Conservation (phyloP, 1,284 basidiomycete species). For the Malassezia caprae region DNA sequence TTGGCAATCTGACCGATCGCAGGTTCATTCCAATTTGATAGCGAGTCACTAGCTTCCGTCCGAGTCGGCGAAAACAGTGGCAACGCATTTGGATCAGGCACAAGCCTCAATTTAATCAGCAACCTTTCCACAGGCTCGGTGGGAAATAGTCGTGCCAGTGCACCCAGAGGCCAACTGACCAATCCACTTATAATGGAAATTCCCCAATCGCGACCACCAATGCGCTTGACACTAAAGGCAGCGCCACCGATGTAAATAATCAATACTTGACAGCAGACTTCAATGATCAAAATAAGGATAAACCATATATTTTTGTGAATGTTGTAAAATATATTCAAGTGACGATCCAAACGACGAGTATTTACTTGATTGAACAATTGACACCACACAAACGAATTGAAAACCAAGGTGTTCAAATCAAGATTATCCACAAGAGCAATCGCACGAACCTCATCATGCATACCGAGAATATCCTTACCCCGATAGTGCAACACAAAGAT, state of each 20-base stretch:
- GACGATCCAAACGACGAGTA: slow-evolving; percentile 71
- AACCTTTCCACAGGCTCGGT: slow-evolving; percentile 66
- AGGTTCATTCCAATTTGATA: slow-evolving; percentile 67
- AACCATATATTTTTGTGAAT: slow-evolving; percentile 75
- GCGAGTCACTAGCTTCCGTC: background rate
- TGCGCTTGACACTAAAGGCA: slow-evolving; percentile 77
- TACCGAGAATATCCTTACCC: slow-evolving; percentile 60
- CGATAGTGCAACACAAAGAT: slow-evolving; percentile 82
- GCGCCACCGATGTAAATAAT: slow-evolving; percentile 85
- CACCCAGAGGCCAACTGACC: slow-evolving; percentile 77
- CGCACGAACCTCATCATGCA: slow-evolving; percentile 37
- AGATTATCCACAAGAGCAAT: slow-evolving; percentile 47
- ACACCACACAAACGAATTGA: slow-evolving; percentile 93
- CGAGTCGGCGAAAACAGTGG: slow-evolving; percentile 64
- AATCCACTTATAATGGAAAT: slow-evolving; percentile 78
- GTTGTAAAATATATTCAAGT: slow-evolving; percentile 80
- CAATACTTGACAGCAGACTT: slow-evolving; percentile 72
- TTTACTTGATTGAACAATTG: slow-evolving; percentile 70
- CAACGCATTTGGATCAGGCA: slow-evolving; percentile 61
- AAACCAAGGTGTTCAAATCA: slow-evolving; percentile 73
- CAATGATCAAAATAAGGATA: slow-evolving; percentile 71
- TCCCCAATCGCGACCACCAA: slow-evolving; percentile 76
- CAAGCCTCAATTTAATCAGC: slow-evolving; percentile 60
- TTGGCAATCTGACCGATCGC: slow-evolving; percentile 52
- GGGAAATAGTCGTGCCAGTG: slow-evolving; percentile 69